Base-by-base conservation (phyloP, 805 yeast species). In the Blastobotrys peoriensis region DNA sequence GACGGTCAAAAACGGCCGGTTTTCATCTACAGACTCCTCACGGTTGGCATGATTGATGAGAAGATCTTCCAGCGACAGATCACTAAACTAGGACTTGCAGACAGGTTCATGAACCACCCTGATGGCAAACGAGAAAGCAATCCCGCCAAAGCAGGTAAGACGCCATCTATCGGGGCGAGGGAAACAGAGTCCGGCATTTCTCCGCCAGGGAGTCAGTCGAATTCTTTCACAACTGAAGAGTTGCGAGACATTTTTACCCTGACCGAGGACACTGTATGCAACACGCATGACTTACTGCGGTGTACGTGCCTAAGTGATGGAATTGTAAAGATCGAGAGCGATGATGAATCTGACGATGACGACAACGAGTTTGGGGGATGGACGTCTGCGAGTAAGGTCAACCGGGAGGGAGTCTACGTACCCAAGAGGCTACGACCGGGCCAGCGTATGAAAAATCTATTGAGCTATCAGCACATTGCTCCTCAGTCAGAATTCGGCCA, bases 21-120 rank as follows among this genome's bases (percentile, higher is more conserved):
- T 8, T 82, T 68, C 58, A 80, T 91, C 23, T 93, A 93, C 59
- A 71, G 98, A 52, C 63, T 93, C 16, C 65, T 93, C 36, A 83
- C 95, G 2, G 79, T 94, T 0, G 98, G 98, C 0, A 79, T 89
- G 44, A 83, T 87, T 27, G 98, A 93, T 60, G 98, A 93, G 60
- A 91, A 89, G 65, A 89, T 93, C 3, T 81, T 84, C 48, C 98
- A 93, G 60, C 69, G 98, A 16, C 98, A 93, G 62, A 66, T 89
- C 43, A 81, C 86, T 71, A 93, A 93, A 61, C 77, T 69, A 44
- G 88, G 82, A 43, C 65, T 91, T 40, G 84, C 96, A 39, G 81
- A 81, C 49, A 79, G 78, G 51, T 83, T 91, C 54, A 71, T 76
- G 52, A 82, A 70, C 36, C 57, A 53, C 17, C 49, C 54, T 3